Evolutionary conservation across 1,284 basidiomycete genomes (phyloP), one percentile per base, ranked within the genome.

Genomic region (Heliocybe sulcata): DNA sequence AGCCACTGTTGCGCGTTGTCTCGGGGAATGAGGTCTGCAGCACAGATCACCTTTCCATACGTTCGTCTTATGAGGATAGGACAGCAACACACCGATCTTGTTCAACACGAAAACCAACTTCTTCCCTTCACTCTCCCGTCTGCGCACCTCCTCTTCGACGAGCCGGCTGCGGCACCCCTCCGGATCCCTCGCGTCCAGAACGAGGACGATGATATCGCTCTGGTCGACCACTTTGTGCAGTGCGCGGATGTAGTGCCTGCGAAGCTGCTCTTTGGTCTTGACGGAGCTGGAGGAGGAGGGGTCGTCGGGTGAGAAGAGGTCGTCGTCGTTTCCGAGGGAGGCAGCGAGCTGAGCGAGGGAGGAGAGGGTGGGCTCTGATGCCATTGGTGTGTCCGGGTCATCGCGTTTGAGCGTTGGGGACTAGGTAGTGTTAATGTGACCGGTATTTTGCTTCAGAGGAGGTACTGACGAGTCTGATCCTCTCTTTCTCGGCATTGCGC

Each of bases 151-250:
- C 63, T 95, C 90, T 68, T 97, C 94, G 2, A 97, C 91, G 50
- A 94, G 77, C 53, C 85, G 75, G 70, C 90, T 93, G 58, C 93
- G 72, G 51, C 91, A 94, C 0, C 94, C 94, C 59, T 95, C 87
- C 1, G 93, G 94, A 73, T 97, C 94, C 49, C 94, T 76, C 1
- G 94, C 94, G 69, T 98, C 94, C 6, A 97, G 75, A 0, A 94
- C 90, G 35, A 90, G 77, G 27, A 98, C 81, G 54, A 99, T 74
- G 27, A 99, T 92, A 68, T 99, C 96, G 57, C 89, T 87, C 62
- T 94, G 81, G 61, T 97, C 93, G 56, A 99, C 87, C 49, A 99
- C 95, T 72, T 93, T 95, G 69, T 94, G 85, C 33, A 99, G 74
- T 14, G 80, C 80, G 55, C 83, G 86, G 58, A 89, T 77, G 70